Evolutionary conservation across 1,139 yeast genomes (phyloP), one percentile per base, ranked within the genome.

Genomic region (Saccharomycopsis hybrid): DNA sequence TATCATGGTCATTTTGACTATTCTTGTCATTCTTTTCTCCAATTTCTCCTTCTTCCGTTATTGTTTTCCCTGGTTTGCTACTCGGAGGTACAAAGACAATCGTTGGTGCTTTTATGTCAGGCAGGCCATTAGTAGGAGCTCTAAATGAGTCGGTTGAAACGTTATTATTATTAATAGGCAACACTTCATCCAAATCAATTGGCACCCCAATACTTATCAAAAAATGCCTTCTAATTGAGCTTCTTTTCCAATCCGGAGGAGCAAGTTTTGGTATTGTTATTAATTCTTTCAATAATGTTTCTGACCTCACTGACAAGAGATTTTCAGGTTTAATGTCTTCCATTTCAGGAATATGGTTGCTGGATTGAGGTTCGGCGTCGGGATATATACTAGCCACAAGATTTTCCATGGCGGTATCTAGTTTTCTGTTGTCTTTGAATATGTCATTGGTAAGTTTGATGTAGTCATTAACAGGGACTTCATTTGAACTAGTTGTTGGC

Each of bases 201-300:
- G 55, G 55, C 3, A 48, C 54, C 11, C 55, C 55, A 33, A 53
- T 51, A 28, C 51, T 48, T 8, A 46, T 49, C 40, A 53, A 39
- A 33, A 53, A 46, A 13, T 48, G 52, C 31, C 54, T 42, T 48
- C 55, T 45, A 11, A 53, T 46, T 7, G 48, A 40, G 18, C 52
- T 48, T 18, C 52, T 31, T 35, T 51, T 53, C 55, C 55, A 53
- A 36, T 53, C 54, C 3, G 54, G 48, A 9, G 54, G 54, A 36
- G 32, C 31, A 11, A 53, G 36, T 29, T 37, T 40, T 4, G 55
- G 55, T 27, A 48, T 27, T 5, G 47, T 36, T 30, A 41, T 46
- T 25, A 50, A 44, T 36, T 53, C 52, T 7, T 48, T 38, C 54
- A 50, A 53, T 9, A 53, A 38, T 7, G 52, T 44, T 13, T 43